Base-by-base conservation (phyloP, 2,329 filamentous ascomycete genomes). In the Exophiala mesophila region DNA sequence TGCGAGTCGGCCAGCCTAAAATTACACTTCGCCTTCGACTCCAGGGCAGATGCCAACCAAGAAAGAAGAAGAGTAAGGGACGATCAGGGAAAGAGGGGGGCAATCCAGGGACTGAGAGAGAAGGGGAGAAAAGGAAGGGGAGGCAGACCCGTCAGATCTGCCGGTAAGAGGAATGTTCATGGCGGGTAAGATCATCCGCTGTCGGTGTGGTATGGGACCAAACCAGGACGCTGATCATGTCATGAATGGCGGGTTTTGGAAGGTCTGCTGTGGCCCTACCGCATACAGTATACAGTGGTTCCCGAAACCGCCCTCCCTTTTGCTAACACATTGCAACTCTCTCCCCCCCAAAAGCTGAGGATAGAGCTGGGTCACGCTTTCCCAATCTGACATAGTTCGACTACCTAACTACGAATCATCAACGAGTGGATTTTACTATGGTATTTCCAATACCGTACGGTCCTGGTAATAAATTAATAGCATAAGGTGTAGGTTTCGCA, bases 1-100 rank as follows among this genome's bases (percentile, higher is more conserved):
- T 41, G n/a, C 39, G 39, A 34, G 28, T 41, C 12, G 21, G 39
- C 16, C 30, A 35, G 17, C 39, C 30, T 21, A 33, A 41, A 24
- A 36, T 36, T 30, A 41, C 16, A 17, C 39, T 35, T 17, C 39
- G 39, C 39, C 39, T 35, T 41, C 18, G 34, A 21, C 38, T 41
- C 38, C 28, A 34, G 38, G 26, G 24, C 20, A 33, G 15, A 41
- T 16, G 29, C 19, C 29, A 20, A 35, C 16, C 31, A 17, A 34
- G 4, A 35, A 18, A 35, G 29, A 41, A 20, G 28, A 26, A 33
- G 23, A 32, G 36, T 12, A 39, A 13, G 36, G 36, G 23, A 39
- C 12, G 34, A 23, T n/a, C n/a, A n/a, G n/a, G n/a, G n/a, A n/a
- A n/a, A 12, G 23, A 26, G 12, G 12, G 7, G 23, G 23, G 23